These are phyloP conservation scores for Panaeolus papilionaceus DNA, from an alignment of 768 basidiomycete species.

Conservation along the genomic window DNA sequence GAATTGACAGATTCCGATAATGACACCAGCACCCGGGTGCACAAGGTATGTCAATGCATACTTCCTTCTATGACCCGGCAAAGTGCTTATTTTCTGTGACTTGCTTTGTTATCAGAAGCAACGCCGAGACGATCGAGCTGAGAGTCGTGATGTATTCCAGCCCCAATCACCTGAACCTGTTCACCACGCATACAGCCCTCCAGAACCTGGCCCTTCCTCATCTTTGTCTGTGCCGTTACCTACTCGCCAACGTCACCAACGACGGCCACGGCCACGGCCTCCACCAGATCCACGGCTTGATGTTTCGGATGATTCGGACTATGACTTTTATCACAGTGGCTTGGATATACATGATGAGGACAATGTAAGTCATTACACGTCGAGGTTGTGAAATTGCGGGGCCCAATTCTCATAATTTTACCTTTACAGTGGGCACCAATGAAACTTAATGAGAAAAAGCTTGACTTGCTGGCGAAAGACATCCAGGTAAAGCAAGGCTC, in stretches of 20 bases:
- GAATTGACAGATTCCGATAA: neutral
- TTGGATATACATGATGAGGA: conserved; percentile 34
- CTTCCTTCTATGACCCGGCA: neutral
- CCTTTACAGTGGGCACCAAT: conserved; percentile 28
- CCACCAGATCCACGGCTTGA: neutral
- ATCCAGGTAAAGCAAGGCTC: conserved; percentile 16
- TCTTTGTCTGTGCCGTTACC: neutral
- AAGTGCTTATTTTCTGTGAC: neutral
- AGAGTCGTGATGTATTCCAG: neutral
- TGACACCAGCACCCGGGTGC: neutral
- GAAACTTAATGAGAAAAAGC: conserved; percentile 20
- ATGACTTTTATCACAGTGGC: conserved; percentile 30
- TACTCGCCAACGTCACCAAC: neutral
- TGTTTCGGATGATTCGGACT: conserved; percentile 23
- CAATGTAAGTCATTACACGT: conserved; percentile 25
- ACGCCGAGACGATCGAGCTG: neutral
- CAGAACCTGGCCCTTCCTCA: neutral
- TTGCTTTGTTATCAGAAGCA: neutral
- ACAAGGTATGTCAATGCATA: neutral
- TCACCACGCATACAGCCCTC: neutral
- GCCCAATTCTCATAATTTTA: conserved; percentile 11
- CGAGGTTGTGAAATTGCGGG: conserved; percentile 10
- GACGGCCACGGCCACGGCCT: neutral
- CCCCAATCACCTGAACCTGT: neutral
- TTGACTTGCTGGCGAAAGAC: conserved; percentile 17